Base-by-base conservation (phyloP, 2,329 filamentous ascomycete genomes). In the Capronia americana region DNA sequence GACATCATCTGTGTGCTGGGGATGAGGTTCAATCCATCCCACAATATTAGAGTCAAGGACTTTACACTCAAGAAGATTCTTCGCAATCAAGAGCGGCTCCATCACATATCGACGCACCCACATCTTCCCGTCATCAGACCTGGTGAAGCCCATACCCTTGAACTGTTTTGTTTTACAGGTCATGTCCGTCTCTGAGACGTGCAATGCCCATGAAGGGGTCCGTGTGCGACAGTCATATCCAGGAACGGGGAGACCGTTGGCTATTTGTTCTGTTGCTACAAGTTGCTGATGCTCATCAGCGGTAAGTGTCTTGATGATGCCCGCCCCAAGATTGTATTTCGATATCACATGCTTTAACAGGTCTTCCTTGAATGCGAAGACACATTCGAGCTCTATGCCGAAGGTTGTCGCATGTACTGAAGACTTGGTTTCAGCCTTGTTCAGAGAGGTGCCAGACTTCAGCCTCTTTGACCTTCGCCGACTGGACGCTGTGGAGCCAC, bases 361-460 rank as follows among this genome's bases (percentile, higher is more conserved):
- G 4, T 67, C 54, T 28, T 67, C 57, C 41, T 65, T 65, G 41
- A 71, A 71, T 2, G 63, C 69, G 26, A 71, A 57, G 24, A 62
- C 54, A 24, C 66, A 62, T 64, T 71, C 68, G 12, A 71, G 56
- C 63, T 71, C 69, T 10, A 71, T 55, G 8, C 68, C 69, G 60
- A 70, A 70, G 12, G 34, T 41, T 38, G 62, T 70, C 14, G 65
- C 65, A 30, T 23, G 23, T 12, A 56, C 38, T 32, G 57, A 8
- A 26, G 44, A 55, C n/a, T 12, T 32, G 14, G 14, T 2, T n/a
- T 34, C 53, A 14, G 17, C 23, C 53, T 30, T 23, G 14, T 1
- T 17, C 12, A 12, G 53, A 23, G 14, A 55, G 28, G 2, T 20
- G 38, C 17, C 38, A n/a, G 38, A 8, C 17, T 44, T 28, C 3